These are phyloP conservation scores for Cryptosporidium ryanae DNA, from an alignment of 169 alveolate species.

Conservation along the genomic window DNA sequence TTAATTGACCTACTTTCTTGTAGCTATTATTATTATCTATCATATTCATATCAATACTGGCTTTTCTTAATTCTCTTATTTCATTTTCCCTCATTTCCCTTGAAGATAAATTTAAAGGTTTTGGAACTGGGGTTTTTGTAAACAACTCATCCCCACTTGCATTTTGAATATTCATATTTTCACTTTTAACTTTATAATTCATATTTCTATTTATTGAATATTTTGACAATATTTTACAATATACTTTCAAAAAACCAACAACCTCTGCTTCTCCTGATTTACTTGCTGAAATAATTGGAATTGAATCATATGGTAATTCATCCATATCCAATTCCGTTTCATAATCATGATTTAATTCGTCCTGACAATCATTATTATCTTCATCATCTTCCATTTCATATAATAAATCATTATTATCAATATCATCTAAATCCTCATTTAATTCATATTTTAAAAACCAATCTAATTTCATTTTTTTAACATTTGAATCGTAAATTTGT, in stretches of 20 bases:
- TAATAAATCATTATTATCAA: background rate
- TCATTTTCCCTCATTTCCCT: constrained; percentile 37
- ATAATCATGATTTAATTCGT: constrained; percentile 65
- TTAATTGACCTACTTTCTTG: background rate
- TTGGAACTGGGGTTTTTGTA: constrained; percentile 49
- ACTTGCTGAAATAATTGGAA: constrained; percentile 71
- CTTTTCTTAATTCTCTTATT: constrained; percentile 13
- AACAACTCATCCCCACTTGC: background rate
- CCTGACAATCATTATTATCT: constrained; percentile 61
- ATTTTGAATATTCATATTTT: constrained; percentile 3
- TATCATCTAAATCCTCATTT: background rate
- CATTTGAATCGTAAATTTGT: constrained; percentile 17
- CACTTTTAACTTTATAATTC: background rate
- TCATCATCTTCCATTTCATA: constrained; percentile 13
- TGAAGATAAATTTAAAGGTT: constrained; percentile 31
- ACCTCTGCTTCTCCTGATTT: constrained; percentile 66
- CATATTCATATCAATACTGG: background rate
- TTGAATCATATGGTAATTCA: constrained; percentile 71
- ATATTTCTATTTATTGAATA: constrained; percentile 28
- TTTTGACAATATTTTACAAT: constrained; percentile 46
- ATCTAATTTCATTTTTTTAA: constrained; percentile 16
- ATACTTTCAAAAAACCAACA: constrained; percentile 59
- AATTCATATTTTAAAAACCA: constrained; percentile 27
- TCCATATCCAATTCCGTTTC: constrained; percentile 73
- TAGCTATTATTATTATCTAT: background rate